Evolutionary conservation across 345 rosid genomes (phyloP).

Genomic region (Hevea brasiliensis): DNA sequence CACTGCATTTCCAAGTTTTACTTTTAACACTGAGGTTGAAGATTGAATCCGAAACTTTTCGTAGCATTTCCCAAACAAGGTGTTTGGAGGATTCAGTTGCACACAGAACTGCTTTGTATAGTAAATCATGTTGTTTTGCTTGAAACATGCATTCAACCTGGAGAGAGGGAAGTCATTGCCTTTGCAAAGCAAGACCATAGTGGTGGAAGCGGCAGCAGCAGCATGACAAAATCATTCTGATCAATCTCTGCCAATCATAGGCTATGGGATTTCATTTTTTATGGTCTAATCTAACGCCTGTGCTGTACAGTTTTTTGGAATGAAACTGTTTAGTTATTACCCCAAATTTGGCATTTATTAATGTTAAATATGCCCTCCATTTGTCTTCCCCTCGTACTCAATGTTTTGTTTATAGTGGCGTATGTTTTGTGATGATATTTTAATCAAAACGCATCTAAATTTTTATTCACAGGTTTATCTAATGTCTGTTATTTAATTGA

Average conservation of each 20-base stretch:
- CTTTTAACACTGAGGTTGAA: constrained; percentile 59
- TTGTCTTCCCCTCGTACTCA: no score
- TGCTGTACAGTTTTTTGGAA: constrained; percentile 5
- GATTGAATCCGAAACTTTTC: constrained; percentile 24
- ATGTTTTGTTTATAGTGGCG: no score
- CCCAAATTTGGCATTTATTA: background rate
- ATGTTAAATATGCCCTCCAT: no score
- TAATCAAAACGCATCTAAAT: no score
- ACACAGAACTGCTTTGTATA: background rate
- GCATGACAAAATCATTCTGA: background rate
- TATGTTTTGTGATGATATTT: no score
- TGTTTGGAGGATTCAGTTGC: background rate
- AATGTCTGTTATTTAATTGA: no score
- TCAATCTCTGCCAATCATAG: no score
- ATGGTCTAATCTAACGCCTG: background rate
- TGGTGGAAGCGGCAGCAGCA: no score
- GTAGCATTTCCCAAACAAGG: background rate
- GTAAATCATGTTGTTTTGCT: background rate
- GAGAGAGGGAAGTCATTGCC: background rate
- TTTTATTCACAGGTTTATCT: no score
- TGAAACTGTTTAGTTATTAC: background rate
- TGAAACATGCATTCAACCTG: no score
- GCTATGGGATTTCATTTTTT: background rate
- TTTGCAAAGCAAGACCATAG: background rate
- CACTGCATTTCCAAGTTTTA: constrained; percentile 62